phyloP scores from a whole-genome alignment of 805 yeast genomes.

The Metschnikowia noctiluminum region DNA sequence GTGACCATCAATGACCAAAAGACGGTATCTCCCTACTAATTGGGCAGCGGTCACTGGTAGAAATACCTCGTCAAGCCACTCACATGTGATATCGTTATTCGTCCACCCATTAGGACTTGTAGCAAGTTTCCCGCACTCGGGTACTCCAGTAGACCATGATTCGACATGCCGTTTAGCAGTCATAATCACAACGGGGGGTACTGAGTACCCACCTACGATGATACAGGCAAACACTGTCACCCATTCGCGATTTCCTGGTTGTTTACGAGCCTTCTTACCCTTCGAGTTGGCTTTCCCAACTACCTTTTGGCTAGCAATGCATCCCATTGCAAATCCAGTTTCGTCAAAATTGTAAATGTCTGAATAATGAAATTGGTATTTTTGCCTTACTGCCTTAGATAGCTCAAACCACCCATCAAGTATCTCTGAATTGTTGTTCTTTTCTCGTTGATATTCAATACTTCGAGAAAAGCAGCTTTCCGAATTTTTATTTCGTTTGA shows the following conservation, averaged over 20 bases:
- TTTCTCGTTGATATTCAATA: not conserved
- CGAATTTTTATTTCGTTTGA: not conserved
- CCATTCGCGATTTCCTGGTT: too few relatives aligned
- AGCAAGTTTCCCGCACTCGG: too few relatives aligned
- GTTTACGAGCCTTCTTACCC: too few relatives aligned
- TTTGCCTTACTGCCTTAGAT: not conserved
- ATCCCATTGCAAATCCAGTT: not conserved
- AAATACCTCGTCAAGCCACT: not conserved
- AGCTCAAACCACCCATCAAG: not conserved
- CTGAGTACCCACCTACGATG: too few relatives aligned
- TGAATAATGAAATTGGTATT: not conserved
- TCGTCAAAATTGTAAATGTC: not conserved
- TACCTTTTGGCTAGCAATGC: not conserved
- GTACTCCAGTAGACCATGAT: too few relatives aligned
- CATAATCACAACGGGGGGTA: not conserved
- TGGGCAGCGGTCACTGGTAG: not conserved
- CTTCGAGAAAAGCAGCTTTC: not conserved
- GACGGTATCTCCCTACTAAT: not conserved
- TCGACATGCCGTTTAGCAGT: not conserved
- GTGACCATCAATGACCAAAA: not conserved
- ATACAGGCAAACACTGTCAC: too few relatives aligned
- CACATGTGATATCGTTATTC: not conserved
- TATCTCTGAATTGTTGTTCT: not conserved
- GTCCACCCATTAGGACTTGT: not conserved
- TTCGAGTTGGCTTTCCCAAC: too few relatives aligned